phyloP scores from a whole-genome alignment of 495 filamentous ascomycete genomes.

The Evansstolkia leycettana region DNA sequence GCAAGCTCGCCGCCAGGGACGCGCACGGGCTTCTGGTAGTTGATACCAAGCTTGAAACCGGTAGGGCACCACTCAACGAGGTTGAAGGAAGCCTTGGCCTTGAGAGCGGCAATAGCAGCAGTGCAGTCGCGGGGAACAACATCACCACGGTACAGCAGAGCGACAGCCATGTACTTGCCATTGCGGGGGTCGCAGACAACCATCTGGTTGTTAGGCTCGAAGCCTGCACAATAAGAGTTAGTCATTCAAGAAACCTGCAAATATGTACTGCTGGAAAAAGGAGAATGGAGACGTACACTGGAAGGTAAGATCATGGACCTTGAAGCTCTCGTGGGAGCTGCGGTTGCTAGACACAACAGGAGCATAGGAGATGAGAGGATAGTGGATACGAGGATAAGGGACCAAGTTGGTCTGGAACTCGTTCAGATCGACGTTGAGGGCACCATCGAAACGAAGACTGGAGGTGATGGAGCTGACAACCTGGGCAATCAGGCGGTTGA shows the following conservation, averaged over 20 bases:
- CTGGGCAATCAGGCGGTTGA: conserved; percentile 85
- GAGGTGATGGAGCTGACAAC: conserved; percentile 87
- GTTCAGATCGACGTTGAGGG: conserved; percentile 83
- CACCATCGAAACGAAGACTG: conserved; percentile 80
- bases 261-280: conserved; percentile 7
- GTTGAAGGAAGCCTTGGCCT: conserved; percentile 82
- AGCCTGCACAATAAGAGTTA: conserved; percentile 34
- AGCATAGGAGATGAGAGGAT: conserved; percentile 80
- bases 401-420: conserved; percentile 95
- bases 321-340: conserved; percentile 85
- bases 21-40: conserved; percentile 74
- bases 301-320: conserved; percentile 76
- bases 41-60: conserved; percentile 90
- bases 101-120: conserved; percentile 66
- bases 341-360: conserved; percentile 73
- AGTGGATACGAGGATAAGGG: conserved; percentile 85
- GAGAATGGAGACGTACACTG: conserved; percentile 48
- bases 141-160: conserved; percentile 81
- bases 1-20: conserved; percentile 72
- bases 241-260: conserved; percentile 1
- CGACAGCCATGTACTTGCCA: conserved; percentile 91
- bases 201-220: conserved; percentile 95
- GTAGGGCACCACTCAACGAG: conserved; percentile 95
- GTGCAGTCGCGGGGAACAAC: conserved; percentile 78
- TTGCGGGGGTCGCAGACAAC: conserved; percentile 86